These are phyloP conservation scores for Fimicolochytrium jonesii DNA, from an alignment of 192 early-diverging fungal species.

Conservation along the genomic window DNA sequence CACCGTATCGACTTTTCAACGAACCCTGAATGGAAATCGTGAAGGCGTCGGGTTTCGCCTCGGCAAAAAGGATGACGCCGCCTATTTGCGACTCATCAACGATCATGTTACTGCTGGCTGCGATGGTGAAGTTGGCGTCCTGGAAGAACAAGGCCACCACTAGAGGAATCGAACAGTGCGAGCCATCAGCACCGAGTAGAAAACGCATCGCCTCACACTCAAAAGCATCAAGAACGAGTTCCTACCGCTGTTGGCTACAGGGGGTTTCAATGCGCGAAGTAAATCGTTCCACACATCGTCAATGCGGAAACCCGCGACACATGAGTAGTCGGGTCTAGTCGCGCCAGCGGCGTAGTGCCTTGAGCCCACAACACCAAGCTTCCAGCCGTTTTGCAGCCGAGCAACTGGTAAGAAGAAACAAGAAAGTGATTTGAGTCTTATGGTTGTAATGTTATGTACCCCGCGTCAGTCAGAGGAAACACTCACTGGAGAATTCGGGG, in stretches of 20 bases:
- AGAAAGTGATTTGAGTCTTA: too few relatives aligned
- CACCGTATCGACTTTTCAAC: background rate
- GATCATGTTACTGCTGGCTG: conserved; percentile 7
- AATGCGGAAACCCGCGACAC: background rate
- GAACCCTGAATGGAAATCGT: background rate
- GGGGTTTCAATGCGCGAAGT: background rate
- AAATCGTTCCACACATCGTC: conserved; percentile 1
- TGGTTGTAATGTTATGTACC: too few relatives aligned
- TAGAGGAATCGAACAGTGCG: background rate
- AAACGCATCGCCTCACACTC: background rate
- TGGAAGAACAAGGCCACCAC: background rate
- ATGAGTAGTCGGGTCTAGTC: background rate
- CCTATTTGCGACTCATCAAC: background rate
- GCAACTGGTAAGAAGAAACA: background rate
- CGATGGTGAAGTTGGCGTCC: conserved; percentile 1
- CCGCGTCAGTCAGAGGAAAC: too few relatives aligned
- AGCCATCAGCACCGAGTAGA: background rate
- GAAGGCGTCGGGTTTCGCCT: background rate
- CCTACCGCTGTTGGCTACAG: background rate
- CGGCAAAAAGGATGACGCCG: background rate
- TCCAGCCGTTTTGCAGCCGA: background rate
- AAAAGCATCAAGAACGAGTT: background rate
- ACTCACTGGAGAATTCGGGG: too few relatives aligned
- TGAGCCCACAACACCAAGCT: background rate
- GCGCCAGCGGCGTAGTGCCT: background rate